Percentiles rank a stretch among this genome's conserved stretches.
phyloP scores from a whole-genome alignment of 345 rosid genomes.

The Salix udensis region DNA sequence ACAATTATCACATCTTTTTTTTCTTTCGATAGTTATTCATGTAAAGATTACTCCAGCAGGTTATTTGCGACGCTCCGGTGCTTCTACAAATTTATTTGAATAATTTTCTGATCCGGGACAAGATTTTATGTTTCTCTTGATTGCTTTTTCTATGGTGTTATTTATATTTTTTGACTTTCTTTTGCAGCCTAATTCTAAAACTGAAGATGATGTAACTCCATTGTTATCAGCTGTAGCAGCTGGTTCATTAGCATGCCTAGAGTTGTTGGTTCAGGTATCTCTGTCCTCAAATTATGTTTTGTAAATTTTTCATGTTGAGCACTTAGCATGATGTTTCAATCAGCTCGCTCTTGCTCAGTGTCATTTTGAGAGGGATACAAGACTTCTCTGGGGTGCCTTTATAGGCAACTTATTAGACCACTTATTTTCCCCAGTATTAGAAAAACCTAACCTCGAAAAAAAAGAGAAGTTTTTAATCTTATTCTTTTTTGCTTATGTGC shows the following conservation, averaged over 20 bases:
- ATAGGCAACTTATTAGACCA: too few relatives aligned
- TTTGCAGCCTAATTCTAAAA: constrained; percentile 84
- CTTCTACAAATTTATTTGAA: background rate
- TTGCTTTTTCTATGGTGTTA: background rate
- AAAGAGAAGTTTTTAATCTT: background rate
- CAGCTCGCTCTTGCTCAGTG: too few relatives aligned
- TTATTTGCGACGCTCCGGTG: background rate
- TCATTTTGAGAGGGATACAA: too few relatives aligned
- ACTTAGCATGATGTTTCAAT: too few relatives aligned
- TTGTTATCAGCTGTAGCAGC: constrained; percentile 90
- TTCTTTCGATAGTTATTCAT: background rate
- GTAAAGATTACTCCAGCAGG: background rate
- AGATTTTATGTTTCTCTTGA: background rate
- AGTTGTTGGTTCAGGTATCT: constrained; percentile 67
- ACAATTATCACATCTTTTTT: background rate
- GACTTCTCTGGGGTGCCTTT: too few relatives aligned
- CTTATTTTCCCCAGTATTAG: too few relatives aligned
- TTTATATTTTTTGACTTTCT: background rate
- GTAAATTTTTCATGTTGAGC: too few relatives aligned
- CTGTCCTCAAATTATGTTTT: background rate
- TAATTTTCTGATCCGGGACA: background rate
- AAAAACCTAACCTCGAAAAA: too few relatives aligned
- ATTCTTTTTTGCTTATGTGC: background rate
- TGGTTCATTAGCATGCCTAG: constrained; percentile 68
- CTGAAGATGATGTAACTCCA: constrained; percentile 81